Base-by-base conservation (phyloP, 208 protist species). In the Leishmania major region DNA sequence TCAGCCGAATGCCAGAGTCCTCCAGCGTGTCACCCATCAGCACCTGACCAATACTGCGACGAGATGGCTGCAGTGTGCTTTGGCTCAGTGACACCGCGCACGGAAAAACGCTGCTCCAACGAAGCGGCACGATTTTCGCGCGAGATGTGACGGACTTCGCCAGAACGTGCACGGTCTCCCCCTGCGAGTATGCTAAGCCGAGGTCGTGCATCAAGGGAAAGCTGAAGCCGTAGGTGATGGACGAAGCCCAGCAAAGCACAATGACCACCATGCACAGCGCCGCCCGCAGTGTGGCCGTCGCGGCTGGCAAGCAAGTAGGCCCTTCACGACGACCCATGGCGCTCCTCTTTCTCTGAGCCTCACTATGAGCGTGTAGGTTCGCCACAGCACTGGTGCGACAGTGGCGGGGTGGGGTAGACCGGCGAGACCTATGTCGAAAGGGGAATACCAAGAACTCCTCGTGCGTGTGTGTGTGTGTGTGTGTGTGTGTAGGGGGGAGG, bases 11-110 rank as follows among this genome's bases (percentile, higher is more conserved):
- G 35, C 82, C 77, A 1, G 82, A 82, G 49, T 57, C 70, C 10
- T 72, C 82, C 17, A 66, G 60, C 51, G 66, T 79, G 62, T 85
- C 82, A 37, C 82, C 77, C 53, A 60, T 85, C 37, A 85, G 73
- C 19, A 73, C 35, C 47, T 85, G 72, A 0, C 82, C 82, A 51
- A 85, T 85, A 66, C 78, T 85, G 4, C 60, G 77, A 59, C 79
- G 77, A 40, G 59, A 25, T 22, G 77, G 77, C 7, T 62, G 6
- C 2, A 47, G 10, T 0, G 82, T 75, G 4, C 37, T 28, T 11
- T 31, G 17, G n/a, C n/a, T 0, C 28, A 35, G 15, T 15, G 1
- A 3, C 28, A 22, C 1, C 17, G 10, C 43, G 72, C 82, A 85
- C 17, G 82, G 82, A 28, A 85, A 82, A 0, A 85, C 77, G 25